Evolutionary conservation across 108 stramenopile species (phyloP).

Genomic region (Skeletonema tropicum): DNA sequence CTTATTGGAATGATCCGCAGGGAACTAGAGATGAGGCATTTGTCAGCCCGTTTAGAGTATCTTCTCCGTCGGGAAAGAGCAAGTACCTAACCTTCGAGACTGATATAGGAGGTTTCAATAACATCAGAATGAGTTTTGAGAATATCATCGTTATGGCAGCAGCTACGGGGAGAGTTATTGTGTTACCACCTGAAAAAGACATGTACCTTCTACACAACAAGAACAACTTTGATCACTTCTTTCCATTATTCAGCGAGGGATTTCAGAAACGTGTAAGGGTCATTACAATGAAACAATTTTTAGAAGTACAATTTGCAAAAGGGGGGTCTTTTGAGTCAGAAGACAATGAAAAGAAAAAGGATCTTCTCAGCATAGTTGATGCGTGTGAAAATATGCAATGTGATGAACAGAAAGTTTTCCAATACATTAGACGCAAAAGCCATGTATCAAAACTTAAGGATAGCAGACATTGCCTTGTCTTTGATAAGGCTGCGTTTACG

Average conservation of each 20-base stretch:
- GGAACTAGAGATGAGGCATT: conserved; percentile 66
- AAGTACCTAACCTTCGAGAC: conserved; percentile 78
- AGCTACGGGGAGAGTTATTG: conserved; percentile 85
- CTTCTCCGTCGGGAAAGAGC: conserved; percentile 17
- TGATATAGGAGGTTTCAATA: conserved; percentile 47
- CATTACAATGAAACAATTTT: conserved; percentile 71
- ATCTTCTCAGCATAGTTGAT: conserved; percentile 20
- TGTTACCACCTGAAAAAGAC: conserved; percentile 83
- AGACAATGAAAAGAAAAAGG: conserved; percentile 16
- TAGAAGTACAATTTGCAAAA: conserved; percentile 51
- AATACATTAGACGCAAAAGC: conserved; percentile 5
- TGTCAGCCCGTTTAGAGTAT: conserved; percentile 63
- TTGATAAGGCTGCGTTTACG: conserved; percentile 57
- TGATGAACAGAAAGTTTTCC: not conserved
- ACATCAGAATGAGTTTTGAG: conserved; percentile 83
- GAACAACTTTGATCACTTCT: conserved; percentile 83
- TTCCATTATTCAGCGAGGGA: conserved; percentile 59
- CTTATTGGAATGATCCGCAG: conserved; percentile 86
- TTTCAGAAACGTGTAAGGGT: conserved; percentile 61
- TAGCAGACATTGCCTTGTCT: conserved; percentile 58
- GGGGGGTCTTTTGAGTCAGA: conserved; percentile 34
- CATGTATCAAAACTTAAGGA: conserved; percentile 33
- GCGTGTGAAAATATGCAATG: conserved; percentile 11
- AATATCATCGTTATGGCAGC: conserved; percentile 85
- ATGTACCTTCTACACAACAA: conserved; percentile 75